These are phyloP conservation scores for Allium fistulosum DNA, from an alignment of 106 monocot genomes.

Conservation along the genomic window DNA sequence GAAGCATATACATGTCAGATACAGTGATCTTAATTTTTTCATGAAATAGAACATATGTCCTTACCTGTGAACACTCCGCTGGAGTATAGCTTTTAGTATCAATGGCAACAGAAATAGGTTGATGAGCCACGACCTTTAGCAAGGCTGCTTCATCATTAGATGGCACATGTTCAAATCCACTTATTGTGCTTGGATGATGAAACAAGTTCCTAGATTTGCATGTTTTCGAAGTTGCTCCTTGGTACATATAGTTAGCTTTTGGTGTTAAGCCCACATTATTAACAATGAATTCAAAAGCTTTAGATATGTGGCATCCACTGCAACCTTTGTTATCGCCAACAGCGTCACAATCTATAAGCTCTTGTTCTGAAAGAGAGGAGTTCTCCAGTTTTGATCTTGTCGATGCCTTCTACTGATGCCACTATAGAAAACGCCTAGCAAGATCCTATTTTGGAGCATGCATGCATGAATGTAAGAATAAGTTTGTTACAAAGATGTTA, in stretches of 20 bases:
- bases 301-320: conserved; percentile 48
- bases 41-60: too few species aligned
- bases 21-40: too few species aligned
- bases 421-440: conserved; percentile 64
- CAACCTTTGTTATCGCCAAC: conserved; percentile 34
- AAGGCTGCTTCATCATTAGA: not conserved
- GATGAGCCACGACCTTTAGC: conserved; percentile 6
- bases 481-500: too few species aligned
- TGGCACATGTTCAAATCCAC: conserved; percentile 4
- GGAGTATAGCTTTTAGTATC: conserved; percentile 9
- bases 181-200: not conserved
- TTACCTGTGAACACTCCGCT: conserved; percentile 4
- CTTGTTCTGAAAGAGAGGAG: conserved; percentile 45
- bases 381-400: conserved; percentile 33
- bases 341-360: conserved; percentile 50
- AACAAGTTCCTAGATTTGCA: conserved; percentile 13
- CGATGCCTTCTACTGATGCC: conserved; percentile 43
- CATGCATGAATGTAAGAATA: too few species aligned
- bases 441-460: conserved; percentile 23
- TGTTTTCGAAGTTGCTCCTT: not conserved
- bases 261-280: conserved; percentile 48
- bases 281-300: conserved; percentile 59
- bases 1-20: too few species aligned
- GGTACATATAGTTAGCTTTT: conserved; percentile 41
- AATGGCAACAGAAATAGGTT: conserved; percentile 3